These are phyloP conservation scores for Globisporangium heterothallicum DNA, from an alignment of 352 stramenopile genomes.

Conservation along the genomic window DNA sequence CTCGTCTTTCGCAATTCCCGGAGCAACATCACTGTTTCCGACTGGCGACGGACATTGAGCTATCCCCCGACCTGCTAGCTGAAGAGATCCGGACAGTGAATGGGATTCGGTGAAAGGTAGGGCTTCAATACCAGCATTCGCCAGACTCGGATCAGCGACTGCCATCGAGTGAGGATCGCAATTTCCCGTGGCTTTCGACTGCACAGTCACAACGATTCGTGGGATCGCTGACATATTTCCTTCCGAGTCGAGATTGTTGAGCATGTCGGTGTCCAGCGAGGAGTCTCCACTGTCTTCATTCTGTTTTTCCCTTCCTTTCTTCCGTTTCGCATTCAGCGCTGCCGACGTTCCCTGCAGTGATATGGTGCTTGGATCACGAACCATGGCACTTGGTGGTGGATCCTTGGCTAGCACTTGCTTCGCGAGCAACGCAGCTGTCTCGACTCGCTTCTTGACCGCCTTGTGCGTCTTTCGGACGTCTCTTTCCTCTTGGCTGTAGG, in stretches of 20 bases:
- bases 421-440: too few species aligned
- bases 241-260: not conserved
- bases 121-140: too few species aligned
- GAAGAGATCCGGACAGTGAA: too few species aligned
- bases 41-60: too few species aligned
- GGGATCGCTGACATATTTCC: not conserved
- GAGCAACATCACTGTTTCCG: not conserved
- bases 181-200: not conserved
- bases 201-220: not conserved
- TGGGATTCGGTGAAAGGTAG: too few species aligned
- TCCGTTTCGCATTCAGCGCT: not conserved
- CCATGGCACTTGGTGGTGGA: too few species aligned
- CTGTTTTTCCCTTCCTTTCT: not conserved
- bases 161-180: too few species aligned
- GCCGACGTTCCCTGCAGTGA: not conserved
- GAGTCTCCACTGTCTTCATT: not conserved
- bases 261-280: not conserved
- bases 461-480: conserved; percentile 3
- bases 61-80: not conserved
- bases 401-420: too few species aligned
- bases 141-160: too few species aligned
- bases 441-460: not conserved
- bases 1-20: not conserved
- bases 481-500: conserved; percentile 4
- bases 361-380: not conserved